Base-by-base conservation (phyloP, 768 basidiomycete species). In the Pilatotrama ljubarskyi region DNA sequence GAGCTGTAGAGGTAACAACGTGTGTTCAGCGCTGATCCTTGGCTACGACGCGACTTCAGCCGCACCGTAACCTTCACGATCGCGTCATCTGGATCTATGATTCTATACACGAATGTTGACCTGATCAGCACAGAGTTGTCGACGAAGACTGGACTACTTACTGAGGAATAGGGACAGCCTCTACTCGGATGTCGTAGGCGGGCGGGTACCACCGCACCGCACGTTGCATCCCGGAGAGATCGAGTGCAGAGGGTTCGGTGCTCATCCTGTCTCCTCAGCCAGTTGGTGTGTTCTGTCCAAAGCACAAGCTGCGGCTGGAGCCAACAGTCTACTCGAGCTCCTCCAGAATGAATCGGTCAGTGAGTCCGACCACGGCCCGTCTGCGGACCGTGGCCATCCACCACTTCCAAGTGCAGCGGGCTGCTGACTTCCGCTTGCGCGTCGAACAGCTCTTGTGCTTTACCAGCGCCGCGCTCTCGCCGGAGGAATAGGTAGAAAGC, bases 81-180 rank as follows among this genome's bases (percentile, higher is more conserved):
- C 1, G 82, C 90, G 75, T 91, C 89, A 69, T 92, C 90, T 0
- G 87, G 82, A 61, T 90, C 78, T 58, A 83, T 77, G 47, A 92
- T 84, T 58, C 89, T 90, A 8, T 36, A 63, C 17, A 26, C 0
- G 24, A 25, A 50, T 32, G 55, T 22, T 7, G 2, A 48, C 15
- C n/a, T n/a, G 38, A 50, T 20, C 6, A 15, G 15, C 9, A 25
- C 38, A 3, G n/a, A 13, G 3, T 37, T 25, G 29, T 11, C 6
- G 35, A 18, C 5, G n/a, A 24, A 22, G 13, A 37, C 14, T n/a
- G 18, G 48, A 15, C 64, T 32, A 42, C 67, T 77, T 61, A 81
- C 81, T 65, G 71, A 22, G 88, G 89, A 48, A 84, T 74, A 2
- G 82, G 79, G 40, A 86, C 66, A 7, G 73, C 71, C 69, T 90